Base-by-base conservation (phyloP, 2,329 filamentous ascomycete species). In the Colletotrichum plurivorum region DNA sequence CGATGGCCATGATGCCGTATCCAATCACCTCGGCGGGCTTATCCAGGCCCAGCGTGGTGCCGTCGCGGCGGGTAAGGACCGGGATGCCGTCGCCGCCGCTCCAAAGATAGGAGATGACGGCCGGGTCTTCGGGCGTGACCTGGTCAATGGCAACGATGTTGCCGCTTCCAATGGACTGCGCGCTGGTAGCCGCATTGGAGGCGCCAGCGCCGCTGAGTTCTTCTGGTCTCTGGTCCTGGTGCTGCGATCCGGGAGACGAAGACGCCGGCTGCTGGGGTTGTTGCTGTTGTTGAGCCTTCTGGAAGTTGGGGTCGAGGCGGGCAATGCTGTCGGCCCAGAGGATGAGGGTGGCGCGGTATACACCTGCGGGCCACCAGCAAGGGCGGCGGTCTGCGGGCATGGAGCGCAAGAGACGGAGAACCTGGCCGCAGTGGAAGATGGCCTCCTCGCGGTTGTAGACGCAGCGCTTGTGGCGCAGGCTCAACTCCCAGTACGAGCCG, bases 291-390 rank as follows among this genome's bases (percentile, higher is more conserved):
- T 72, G 60, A 13, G 63, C 43, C 63, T 75, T 75, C 68, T 80
- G 78, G 71, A 82, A 80, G 71, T 73, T 75, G 20, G 76, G 67
- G 10, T 72, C 71, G 36, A 70, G 62, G 5, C 63, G 70, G 84
- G 83, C 6, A 81, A 91, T 78, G 72, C 88, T 88, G 72, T 92
- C 88, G 2, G 86, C 83, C 90, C 89, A 92, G 2, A 91, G 80
- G 48, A 90, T 85, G 64, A 92, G 80, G 4, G 85, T 85, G 2
- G 86, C 90, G n/a, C 92, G 88, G 76, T 93, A 93, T 48, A 93
- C 81, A 3, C 90, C 91, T 2, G 85, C 87, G n/a, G 89, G 82
- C 91, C 91, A 93, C 91, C 91, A 94, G 45, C 85, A 87, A 6
- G 91, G 91, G 22, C 90, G 86, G 3, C 87, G 83, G 56, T 89